These are phyloP conservation scores for Hypoxylon crocopeplum DNA, from an alignment of 495 filamentous ascomycete genomes.

Conservation along the genomic window DNA sequence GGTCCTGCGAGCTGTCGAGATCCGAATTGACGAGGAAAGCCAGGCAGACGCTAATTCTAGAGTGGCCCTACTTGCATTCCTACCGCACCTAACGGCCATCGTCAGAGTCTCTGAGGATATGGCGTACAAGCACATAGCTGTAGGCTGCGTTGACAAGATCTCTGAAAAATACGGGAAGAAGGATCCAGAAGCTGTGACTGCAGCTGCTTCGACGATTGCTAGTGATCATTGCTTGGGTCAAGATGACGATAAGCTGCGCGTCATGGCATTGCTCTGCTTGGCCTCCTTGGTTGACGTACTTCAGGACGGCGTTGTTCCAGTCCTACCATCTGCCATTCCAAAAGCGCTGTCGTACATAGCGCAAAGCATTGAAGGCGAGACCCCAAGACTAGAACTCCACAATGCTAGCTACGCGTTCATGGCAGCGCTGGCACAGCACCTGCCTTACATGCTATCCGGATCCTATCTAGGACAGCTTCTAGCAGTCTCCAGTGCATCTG, in stretches of 20 bases:
- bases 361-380: constrained; percentile 60
- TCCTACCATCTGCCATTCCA: constrained; percentile 77
- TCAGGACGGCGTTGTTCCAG: constrained; percentile 81
- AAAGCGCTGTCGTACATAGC: constrained; percentile 72
- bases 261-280: constrained; percentile 85
- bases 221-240: constrained; percentile 76
- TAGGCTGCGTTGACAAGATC: constrained; percentile 88
- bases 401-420: constrained; percentile 83
- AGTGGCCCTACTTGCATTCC: constrained; percentile 73
- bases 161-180: constrained; percentile 91
- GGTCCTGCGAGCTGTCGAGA: constrained; percentile 78
- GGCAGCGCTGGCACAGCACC: constrained; percentile 74
- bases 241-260: constrained; percentile 71
- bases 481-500: constrained; percentile 70
- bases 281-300: constrained; percentile 87
- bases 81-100: constrained; percentile 76
- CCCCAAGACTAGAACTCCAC: constrained; percentile 67
- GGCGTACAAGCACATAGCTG: constrained; percentile 77
- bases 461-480: constrained; percentile 74
- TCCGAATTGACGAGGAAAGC: constrained; percentile 72
- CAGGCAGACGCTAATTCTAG: constrained; percentile 70
- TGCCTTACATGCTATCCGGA: constrained; percentile 85
- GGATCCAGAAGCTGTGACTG: constrained; percentile 67
- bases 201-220: constrained; percentile 77
- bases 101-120: constrained; percentile 73